Percentiles rank a stretch among this genome's conserved stretches.
phyloP scores from a whole-genome alignment of 2,329 filamentous ascomycete genomes.

The Curvularia eragrostidis region DNA sequence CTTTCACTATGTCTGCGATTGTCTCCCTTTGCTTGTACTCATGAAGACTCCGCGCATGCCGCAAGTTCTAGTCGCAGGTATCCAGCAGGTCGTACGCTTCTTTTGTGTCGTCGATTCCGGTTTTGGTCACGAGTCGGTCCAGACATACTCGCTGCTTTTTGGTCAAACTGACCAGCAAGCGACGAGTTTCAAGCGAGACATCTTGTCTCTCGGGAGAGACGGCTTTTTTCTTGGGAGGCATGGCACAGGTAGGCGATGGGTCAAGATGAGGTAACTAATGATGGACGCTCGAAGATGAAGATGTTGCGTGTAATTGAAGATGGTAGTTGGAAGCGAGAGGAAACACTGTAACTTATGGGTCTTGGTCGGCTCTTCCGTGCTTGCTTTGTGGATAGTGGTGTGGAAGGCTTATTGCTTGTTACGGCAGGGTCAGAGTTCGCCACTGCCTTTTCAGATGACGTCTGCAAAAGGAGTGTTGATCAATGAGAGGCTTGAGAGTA shows the following conservation, averaged over 20 bases:
- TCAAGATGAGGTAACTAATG: neutral
- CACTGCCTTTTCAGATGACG: neutral
- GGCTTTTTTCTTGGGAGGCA: neutral
- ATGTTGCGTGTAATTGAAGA: neutral
- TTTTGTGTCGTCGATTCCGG: neutral
- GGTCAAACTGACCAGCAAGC: neutral
- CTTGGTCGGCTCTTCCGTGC: neutral
- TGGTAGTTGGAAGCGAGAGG: neutral
- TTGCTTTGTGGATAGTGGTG: neutral
- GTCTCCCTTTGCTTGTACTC: neutral
- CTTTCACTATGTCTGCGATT: neutral
- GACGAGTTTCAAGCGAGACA: neutral
- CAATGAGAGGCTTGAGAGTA: neutral
- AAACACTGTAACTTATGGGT: neutral
- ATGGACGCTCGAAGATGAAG: neutral
- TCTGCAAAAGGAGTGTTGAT: neutral
- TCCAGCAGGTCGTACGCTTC: slow-evolving; percentile 3
- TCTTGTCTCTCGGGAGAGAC: too few relatives aligned
- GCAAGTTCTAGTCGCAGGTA: neutral
- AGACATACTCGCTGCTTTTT: neutral
- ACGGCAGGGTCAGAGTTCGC: neutral
- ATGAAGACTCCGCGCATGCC: neutral
- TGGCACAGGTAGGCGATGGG: neutral
- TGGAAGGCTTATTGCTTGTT: neutral
- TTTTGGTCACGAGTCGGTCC: neutral